These are phyloP conservation scores for Fusarium brevicatenulatum DNA, from an alignment of 2,329 filamentous ascomycete species.

Conservation along the genomic window DNA sequence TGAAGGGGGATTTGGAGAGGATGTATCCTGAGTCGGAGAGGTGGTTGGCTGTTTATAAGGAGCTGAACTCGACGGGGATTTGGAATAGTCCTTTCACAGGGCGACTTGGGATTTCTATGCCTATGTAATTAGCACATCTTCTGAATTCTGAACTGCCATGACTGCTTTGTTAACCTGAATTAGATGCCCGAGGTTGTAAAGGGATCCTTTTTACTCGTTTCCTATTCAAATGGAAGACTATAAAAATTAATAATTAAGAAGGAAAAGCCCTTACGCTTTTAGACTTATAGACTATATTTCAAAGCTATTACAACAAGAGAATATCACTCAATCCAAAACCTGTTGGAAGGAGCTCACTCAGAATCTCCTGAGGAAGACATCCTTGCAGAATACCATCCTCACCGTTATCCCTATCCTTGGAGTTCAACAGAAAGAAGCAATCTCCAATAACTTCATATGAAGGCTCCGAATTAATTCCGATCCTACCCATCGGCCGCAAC, in stretches of 20 bases:
- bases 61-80: background rate
- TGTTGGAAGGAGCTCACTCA: background rate
- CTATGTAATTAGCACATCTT: background rate
- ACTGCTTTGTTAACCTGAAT: rapidly evolving
- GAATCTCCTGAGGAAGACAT: background rate
- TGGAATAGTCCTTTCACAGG: background rate
- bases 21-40: background rate
- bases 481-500: background rate
- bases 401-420: background rate
- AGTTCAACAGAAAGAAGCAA: background rate
- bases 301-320: background rate
- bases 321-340: background rate
- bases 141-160: rapidly evolving
- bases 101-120: background rate
- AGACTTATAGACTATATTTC: background rate
- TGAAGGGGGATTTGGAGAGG: background rate
- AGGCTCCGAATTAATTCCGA: background rate
- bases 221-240: too few species aligned
- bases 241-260: too few species aligned
- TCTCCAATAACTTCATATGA: background rate
- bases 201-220: too few species aligned
- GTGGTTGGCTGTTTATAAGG: background rate
- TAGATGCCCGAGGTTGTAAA: rapidly evolving
- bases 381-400: background rate
- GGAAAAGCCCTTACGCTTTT: too few species aligned